A percentile compares a stretch with the other conserved stretches of the same genome.
Evolutionary conservation across 1,139 yeast species (phyloP).

Genomic region (Suhomyces bokatorum): DNA sequence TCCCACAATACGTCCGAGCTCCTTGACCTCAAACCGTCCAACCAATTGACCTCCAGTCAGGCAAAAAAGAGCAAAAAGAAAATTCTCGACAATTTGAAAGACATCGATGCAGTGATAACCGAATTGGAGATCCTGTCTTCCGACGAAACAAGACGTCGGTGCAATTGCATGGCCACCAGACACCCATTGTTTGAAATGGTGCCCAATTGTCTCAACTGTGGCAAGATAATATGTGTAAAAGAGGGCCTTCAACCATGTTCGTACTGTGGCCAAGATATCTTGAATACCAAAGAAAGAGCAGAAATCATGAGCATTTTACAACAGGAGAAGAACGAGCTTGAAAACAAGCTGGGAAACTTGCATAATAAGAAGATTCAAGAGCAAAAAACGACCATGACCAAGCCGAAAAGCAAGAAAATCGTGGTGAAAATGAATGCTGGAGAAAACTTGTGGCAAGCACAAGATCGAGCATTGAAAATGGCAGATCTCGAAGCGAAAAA

Average conservation of each 20-base stretch:
- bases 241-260: conserved; percentile 94
- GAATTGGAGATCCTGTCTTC: conserved; percentile 34
- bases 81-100: conserved; percentile 54
- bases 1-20: conserved; percentile 42
- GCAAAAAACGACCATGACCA: conserved; percentile 16
- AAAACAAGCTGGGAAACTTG: conserved; percentile 18
- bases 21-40: conserved; percentile 28
- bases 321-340: conserved; percentile 46
- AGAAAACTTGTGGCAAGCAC: conserved; percentile 67
- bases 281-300: conserved; percentile 58
- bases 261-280: conserved; percentile 69
- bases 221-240: conserved; percentile 84
- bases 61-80: conserved; percentile 38
- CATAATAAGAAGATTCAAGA: conserved; percentile 22
- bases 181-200: conserved; percentile 89
- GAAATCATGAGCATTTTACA: conserved; percentile 56
- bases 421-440: conserved; percentile 58
- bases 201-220: conserved; percentile 93
- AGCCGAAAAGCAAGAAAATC: conserved; percentile 40
- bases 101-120: conserved; percentile 48
- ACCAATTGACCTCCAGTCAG: conserved; percentile 21
- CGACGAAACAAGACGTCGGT: conserved; percentile 29
- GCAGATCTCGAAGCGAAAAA: conserved; percentile 42
- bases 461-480: conserved; percentile 59
- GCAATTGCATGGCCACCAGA: conserved; percentile 81